Evolutionary conservation across 2,329 filamentous ascomycete genomes (phyloP).

Genomic region (Lecanicillium sp.): DNA sequence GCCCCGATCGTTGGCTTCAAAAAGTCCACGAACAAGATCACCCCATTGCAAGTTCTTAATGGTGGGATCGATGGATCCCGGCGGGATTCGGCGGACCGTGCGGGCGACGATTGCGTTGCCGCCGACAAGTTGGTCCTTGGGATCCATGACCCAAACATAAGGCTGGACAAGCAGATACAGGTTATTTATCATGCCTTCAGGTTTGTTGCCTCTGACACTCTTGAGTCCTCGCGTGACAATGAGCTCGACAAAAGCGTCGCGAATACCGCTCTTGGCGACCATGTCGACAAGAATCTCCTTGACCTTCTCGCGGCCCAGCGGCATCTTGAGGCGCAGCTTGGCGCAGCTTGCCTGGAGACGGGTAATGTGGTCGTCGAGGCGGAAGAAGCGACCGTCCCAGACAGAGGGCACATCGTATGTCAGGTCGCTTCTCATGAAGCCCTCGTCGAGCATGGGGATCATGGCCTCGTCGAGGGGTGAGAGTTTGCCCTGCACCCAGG

Average conservation of each 20-base stretch:
- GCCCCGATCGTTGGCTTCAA: conserved; percentile 37
- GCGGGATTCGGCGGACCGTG: conserved; percentile 34
- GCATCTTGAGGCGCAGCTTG: conserved; percentile 36
- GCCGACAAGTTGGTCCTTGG: conserved; percentile 24
- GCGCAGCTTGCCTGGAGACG: conserved; percentile 33
- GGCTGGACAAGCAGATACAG: conserved; percentile 37
- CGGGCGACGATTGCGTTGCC: conserved; percentile 34
- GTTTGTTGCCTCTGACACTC: conserved; percentile 26
- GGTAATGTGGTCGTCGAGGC: conserved; percentile 38
- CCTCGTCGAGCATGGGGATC: conserved; percentile 42
- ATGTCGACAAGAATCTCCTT: conserved; percentile 32
- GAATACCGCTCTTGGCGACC: conserved; percentile 35
- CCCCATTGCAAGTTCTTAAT: conserved; percentile 46
- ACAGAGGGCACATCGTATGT: conserved; percentile 44
- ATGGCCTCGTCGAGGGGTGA: conserved; percentile 35
- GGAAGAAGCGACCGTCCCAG: conserved; percentile 44
- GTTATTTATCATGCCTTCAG: conserved; percentile 27
- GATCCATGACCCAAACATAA: conserved; percentile 42
- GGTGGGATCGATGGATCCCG: conserved; percentile 39
- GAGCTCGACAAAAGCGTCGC: conserved; percentile 40
- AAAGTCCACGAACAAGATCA: conserved; percentile 34
- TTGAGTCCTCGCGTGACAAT: conserved; percentile 41
- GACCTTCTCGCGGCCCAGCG: conserved; percentile 29
- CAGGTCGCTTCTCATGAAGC: conserved; percentile 42
- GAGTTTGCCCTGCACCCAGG: conserved; percentile 36